Base-by-base conservation (phyloP, 2,329 filamentous ascomycete species). In the Cladosporium sp. region DNA sequence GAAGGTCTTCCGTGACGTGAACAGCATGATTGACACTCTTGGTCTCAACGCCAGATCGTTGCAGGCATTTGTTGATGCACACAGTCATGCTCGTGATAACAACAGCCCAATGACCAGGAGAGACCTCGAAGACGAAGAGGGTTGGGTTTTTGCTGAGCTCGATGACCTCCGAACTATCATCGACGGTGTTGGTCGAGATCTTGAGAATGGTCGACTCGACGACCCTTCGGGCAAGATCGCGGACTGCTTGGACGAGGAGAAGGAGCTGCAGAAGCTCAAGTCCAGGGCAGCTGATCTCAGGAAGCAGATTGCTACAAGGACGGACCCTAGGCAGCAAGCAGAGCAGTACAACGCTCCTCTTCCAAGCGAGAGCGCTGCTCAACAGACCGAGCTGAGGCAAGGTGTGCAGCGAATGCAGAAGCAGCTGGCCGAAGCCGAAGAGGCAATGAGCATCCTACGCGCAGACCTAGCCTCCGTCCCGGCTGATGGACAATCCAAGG, bases 11-110 rank as follows among this genome's bases (percentile, higher is more conserved):
- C 86, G 90, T 53, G 91, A 94, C 72, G 91, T 94, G 75, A 94
- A 95, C 77, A 91, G 91, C 14, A 99, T 98, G 95, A 89, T 99
- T 52, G 92, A 97, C 72, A 94, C 91, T 0, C 81, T 98, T 49
- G 94, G 94, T 11, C 85, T 97, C 59, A 98, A 98, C 75, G 88
- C 91, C 6, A 86, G 94, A 18, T 88, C 84, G 8, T 72, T 89
- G 50, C 78, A 82, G 23, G 80, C 83, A 0, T 89, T 85, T 72
- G 78, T 93, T 52, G 83, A 86, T 64, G 91, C 89, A 8, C 91
- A 96, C 70, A 82, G 82, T 12, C 81, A 87, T 59, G 79, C 82
- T 26, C 84, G 90, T 35, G 57, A 44, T 37, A 55, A 55, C 26
- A 29, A 53, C n/a, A 56, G 56, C 46, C 57, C 63, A 2, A 59